phyloP scores from a whole-genome alignment of 257 asterid species.

The Fraxinus anomala region DNA sequence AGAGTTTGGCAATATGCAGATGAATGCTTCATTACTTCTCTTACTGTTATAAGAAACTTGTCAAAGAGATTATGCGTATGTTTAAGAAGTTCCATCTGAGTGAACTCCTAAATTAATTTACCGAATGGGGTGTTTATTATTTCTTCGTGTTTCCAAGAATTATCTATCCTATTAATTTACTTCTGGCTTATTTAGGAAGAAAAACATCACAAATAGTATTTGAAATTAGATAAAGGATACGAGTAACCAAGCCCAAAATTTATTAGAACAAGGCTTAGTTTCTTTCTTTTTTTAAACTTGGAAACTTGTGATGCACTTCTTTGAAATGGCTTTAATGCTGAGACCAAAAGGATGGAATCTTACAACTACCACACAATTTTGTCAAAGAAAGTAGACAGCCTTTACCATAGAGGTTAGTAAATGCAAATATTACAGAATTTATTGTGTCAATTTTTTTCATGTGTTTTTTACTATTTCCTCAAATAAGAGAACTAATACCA shows the following conservation, averaged over 20 bases:
- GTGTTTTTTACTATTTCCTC: background rate
- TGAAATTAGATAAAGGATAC: too few species aligned
- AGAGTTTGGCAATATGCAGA: too few species aligned
- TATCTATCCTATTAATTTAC: background rate
- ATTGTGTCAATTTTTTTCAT: background rate
- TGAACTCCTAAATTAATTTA: background rate
- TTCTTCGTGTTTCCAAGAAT: background rate
- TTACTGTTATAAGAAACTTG: background rate
- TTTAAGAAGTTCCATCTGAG: background rate
- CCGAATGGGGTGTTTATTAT: too few species aligned
- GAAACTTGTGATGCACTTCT: conserved; percentile 25
- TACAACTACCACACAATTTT: conserved; percentile 46
- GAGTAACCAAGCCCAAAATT: background rate
- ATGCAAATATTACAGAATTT: conserved; percentile 28
- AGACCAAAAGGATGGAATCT: conserved; percentile 32
- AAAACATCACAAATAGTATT: background rate
- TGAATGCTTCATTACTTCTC: too few species aligned
- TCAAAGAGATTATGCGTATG: background rate
- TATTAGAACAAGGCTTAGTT: background rate
- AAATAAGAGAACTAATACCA: background rate
- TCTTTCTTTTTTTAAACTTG: background rate
- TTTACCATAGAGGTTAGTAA: conserved; percentile 37
- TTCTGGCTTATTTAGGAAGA: background rate
- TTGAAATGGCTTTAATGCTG: conserved; percentile 39
- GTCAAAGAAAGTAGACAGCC: conserved; percentile 40